Evolutionary conservation across 2,329 filamentous ascomycete genomes (phyloP), one percentile per base, ranked within the genome.

Genomic region (Colletotrichum sansevieriae): DNA sequence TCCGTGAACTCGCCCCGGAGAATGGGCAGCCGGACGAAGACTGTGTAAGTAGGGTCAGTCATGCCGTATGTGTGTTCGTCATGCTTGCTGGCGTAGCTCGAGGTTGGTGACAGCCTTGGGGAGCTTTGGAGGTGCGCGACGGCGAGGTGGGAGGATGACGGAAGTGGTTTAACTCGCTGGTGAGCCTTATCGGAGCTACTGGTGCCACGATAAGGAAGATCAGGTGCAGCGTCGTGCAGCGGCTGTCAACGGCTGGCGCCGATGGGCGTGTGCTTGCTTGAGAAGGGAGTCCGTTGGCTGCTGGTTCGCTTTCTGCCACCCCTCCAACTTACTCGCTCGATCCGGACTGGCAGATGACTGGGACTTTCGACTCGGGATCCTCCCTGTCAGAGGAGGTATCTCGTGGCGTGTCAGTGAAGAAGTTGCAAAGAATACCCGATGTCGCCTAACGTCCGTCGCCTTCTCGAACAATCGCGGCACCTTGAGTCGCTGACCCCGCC

Each of bases 11-110:
- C 90, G 46, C 92, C 92, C 65, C 96, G 88, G 41, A 91, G 88
- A 75, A 97, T 97, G 25, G 96, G 96, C n/a, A 98, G 87, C 71
- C 95, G 88, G 71, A 99, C 88, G 75, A 97, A 93, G 68, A 97
- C 90, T 13, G 93, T 97, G 78, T 88, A 90, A 41, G 79, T 84
- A 49, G 86, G 85, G 62, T 88, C 85, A 81, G 87, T 71, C 80
- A 83, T 83, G 65, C 57, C 57, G 63, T 59, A 12, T 41, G 41
- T 65, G 29, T 29, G 55, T n/a, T 68, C 62, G 41, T 65, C 68
- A 69, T 71, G 61, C 62, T 65, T 63, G 59, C 51, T 57, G 63
- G 47, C 15, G 41, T 35, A 55, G 62, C 55, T 68, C 49, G 37
- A 29, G 12, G 54, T 67, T 70, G 47, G 29, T 67, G 55, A 37